Percentiles rank a stretch among this genome's conserved stretches.
phyloP scores from a whole-genome alignment of 2,329 filamentous ascomycete genomes.

The Stagonosporopsis cucurbitacearum region DNA sequence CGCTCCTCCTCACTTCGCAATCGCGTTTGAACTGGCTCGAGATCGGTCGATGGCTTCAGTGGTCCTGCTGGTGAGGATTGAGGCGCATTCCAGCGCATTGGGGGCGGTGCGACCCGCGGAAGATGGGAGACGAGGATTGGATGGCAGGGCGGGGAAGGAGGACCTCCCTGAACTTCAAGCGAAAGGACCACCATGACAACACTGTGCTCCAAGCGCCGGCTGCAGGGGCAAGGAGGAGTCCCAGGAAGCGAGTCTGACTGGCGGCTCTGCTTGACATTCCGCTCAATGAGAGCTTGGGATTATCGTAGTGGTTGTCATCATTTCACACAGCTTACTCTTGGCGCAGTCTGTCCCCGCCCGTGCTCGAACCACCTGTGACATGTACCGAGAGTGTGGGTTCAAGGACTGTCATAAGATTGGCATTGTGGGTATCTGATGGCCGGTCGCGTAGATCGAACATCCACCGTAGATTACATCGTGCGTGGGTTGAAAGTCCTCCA shows the following conservation, averaged over 20 bases:
- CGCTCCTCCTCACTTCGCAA: conserved; percentile 11
- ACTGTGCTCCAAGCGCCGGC: conserved; percentile 12
- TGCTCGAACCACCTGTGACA: conserved; percentile 26
- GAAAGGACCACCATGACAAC: conserved; percentile 16
- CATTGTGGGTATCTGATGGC: conserved; percentile 30
- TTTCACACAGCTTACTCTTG: conserved; percentile 17
- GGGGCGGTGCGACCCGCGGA: conserved; percentile 40
- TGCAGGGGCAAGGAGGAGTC: conserved; percentile 11
- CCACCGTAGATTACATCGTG: conserved; percentile 22
- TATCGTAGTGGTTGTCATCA: conserved; percentile 14
- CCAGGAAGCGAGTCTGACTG: conserved; percentile 15
- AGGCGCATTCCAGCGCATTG: conserved; percentile 22
- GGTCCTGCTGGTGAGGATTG: conserved; percentile 2
- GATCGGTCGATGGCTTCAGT: conserved; percentile 15
- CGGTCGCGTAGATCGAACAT: conserved; percentile 28
- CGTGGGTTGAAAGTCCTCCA: conserved; percentile 32
- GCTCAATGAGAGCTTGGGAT: conserved; percentile 22
- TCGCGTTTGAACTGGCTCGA: conserved; percentile 4
- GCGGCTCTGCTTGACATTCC: conserved; percentile 31
- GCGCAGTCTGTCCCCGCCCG: conserved; percentile 20
- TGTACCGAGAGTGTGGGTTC: conserved; percentile 32
- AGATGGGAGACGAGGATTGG: conserved; percentile 23
- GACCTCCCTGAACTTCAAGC: conserved; percentile 18
- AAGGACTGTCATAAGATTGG: conserved; percentile 35
- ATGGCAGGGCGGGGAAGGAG: conserved; percentile 31